Base-by-base conservation (phyloP, 176 grass and related monocot species). In the Puccinellia tenuiflora region DNA sequence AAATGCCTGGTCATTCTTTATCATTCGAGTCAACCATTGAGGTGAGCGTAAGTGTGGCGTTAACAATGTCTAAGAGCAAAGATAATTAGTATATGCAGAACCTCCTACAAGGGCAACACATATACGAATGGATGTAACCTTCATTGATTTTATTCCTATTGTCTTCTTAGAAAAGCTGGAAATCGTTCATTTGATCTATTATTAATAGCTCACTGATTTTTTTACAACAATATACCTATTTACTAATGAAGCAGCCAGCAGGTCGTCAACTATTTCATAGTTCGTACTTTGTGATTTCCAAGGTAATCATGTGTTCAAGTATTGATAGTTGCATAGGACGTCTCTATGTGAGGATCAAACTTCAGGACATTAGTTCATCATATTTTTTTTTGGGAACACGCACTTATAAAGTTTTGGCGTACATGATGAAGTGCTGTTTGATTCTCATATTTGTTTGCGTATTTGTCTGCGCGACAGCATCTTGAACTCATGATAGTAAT, bases 1-100 rank as follows among this genome's bases (percentile, higher is more conserved):
- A 70, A 76, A 90, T 93, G 88, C 76, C 69, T 60, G 79, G 25
- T 28, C 14, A 59, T 75, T 31, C 59, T 33, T 79, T 90, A 59
- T 80, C 88, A 64, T 85, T 76, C 52, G 28, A 83, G 21, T 28
- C 28, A 84, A 84, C 81, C 16, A 1, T 65, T 53, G 14, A 73
- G 80, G 81, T 88, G 21, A 3, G 68, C 18, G 42, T 71, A 20
- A 48, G 69, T 73, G 69, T 16, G 25, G 60, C 40, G 7, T 45
- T 18, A 73, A 61, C 35, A 31, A 17, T 74, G 26, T 50, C 26
- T 55, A 35, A 34, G 46, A 54, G 7, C 33, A 75, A 24, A 55
- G 43, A 75, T n/a, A n/a, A n/a, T n/a, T n/a, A n/a, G n/a, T n/a
- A 21, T 24, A 65, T 56, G 26, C 69, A 28, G 22, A 30, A 67